A percentile compares a stretch with the other conserved stretches of the same genome.
phyloP scores from a whole-genome alignment of 768 basidiomycete genomes.

The Pleurotus cornucopiae region DNA sequence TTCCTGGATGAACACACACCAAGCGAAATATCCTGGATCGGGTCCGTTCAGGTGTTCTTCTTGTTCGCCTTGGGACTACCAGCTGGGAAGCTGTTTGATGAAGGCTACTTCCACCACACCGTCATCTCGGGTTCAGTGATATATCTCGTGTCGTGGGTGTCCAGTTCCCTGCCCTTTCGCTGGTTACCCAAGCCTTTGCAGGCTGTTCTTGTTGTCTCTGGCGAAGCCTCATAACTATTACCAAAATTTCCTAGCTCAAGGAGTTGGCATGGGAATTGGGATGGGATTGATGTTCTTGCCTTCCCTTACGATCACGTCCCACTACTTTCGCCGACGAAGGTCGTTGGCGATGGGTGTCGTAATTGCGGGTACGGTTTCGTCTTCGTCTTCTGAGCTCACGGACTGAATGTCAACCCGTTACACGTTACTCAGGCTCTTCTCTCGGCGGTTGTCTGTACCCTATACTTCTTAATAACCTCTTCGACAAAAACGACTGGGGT shows the following conservation, averaged over 20 bases:
- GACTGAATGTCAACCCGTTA: background rate
- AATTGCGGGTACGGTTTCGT: constrained; percentile 34
- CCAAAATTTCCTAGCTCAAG: constrained; percentile 52
- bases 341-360: constrained; percentile 55
- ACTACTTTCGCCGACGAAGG: constrained; percentile 45
- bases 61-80: constrained; percentile 41
- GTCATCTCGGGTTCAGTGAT: constrained; percentile 32
- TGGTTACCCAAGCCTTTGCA: constrained; percentile 11
- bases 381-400: background rate
- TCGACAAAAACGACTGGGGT: constrained; percentile 31
- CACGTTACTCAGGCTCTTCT: constrained; percentile 30
- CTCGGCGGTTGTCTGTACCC: constrained; percentile 50
- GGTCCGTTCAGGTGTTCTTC: constrained; percentile 46
- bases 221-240: constrained; percentile 43
- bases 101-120: constrained; percentile 44
- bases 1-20: constrained; percentile 34
- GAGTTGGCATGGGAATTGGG: constrained; percentile 52
- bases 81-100: constrained; percentile 42
- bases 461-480: constrained; percentile 46
- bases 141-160: constrained; percentile 38
- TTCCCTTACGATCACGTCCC: constrained; percentile 45
- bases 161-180: background rate
- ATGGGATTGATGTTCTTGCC: constrained; percentile 55
- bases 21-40: constrained; percentile 46
- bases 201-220: constrained; percentile 49